phyloP scores from a whole-genome alignment of 768 basidiomycete genomes.

The Sutorius australiensis region DNA sequence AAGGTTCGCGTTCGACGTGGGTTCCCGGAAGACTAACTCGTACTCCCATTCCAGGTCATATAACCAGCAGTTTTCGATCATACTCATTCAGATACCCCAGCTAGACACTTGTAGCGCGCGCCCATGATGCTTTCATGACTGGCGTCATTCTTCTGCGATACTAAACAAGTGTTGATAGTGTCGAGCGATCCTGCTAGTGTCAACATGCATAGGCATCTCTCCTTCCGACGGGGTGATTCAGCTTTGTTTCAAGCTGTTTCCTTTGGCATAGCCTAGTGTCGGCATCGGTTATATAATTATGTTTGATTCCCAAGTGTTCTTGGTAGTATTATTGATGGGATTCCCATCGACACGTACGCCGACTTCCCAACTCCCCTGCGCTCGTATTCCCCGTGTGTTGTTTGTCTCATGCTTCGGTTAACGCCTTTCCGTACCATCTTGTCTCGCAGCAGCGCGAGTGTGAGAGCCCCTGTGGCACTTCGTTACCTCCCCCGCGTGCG shows the following conservation, averaged over 20 bases:
- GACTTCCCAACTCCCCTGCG: not conserved
- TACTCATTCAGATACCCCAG: slow-evolving; percentile 11
- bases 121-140: no score
- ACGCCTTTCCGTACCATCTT: slow-evolving; percentile 3
- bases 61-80: slow-evolving; percentile 3
- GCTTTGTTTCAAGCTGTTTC: no score
- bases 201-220: no score
- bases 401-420: slow-evolving; percentile 12
- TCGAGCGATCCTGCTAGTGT: no score
- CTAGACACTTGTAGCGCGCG: not conserved
- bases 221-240: no score
- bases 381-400: not conserved
- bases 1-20: slow-evolving; percentile 48
- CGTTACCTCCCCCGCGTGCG: not conserved
- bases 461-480: not conserved
- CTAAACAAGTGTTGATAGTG: no score
- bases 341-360: not conserved
- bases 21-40: not conserved
- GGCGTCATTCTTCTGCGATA: no score
- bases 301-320: no score
- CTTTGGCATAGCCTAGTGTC: no score
- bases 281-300: no score
- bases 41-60: slow-evolving; percentile 10
- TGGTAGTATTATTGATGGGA: no score
- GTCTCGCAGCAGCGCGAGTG: not conserved